Evolutionary conservation across 495 filamentous ascomycete species (phyloP).

Genomic region (Apiosordaria backusii): DNA sequence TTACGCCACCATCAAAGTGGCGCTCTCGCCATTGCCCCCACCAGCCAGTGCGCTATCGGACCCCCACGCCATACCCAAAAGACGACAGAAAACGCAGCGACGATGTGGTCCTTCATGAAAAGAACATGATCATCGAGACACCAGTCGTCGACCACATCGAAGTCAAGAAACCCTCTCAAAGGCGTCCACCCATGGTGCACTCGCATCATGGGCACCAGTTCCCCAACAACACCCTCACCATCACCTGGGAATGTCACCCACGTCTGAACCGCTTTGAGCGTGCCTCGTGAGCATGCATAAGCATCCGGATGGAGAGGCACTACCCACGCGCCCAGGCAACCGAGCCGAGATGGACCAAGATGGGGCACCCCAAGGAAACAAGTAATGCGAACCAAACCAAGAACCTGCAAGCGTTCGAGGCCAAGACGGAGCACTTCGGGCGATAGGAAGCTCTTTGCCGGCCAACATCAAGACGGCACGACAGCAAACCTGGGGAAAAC

Average conservation of each 20-base stretch:
- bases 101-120: conserved; percentile 18
- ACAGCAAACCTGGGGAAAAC: neutral
- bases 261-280: conserved; percentile 30
- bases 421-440: conserved; percentile 8
- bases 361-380: neutral
- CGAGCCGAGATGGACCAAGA: neutral
- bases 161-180: neutral
- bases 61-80: conserved; percentile 31
- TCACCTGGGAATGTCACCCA: conserved; percentile 23
- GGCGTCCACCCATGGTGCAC: neutral
- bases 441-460: conserved; percentile 1
- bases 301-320: neutral
- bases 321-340: neutral
- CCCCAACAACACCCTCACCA: conserved; percentile 13
- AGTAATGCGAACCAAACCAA: neutral
- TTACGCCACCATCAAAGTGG: conserved; percentile 23
- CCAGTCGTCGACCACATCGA: conserved; percentile 16
- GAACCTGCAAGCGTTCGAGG: neutral
- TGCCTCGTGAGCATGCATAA: conserved; percentile 9
- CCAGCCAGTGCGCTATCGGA: conserved; percentile 28
- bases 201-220: conserved; percentile 7
- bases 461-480: neutral
- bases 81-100: conserved; percentile 20
- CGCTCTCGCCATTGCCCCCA: conserved; percentile 12
- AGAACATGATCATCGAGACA: conserved; percentile 20